Evolutionary conservation across 345 rosid species (phyloP).

Genomic region (Hibiscus mutabilis): DNA sequence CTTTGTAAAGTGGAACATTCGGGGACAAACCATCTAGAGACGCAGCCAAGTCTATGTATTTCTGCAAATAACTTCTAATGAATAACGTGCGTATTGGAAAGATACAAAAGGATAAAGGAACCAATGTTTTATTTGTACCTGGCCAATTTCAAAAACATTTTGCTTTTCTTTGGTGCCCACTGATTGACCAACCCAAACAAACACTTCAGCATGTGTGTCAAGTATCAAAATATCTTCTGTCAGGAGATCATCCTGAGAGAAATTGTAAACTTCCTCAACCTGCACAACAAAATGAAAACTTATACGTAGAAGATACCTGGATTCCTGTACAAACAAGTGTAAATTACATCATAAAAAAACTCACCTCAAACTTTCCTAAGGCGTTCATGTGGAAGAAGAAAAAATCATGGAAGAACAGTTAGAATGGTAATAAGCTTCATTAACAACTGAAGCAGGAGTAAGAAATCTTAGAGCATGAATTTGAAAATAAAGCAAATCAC

Average conservation of each 20-base stretch:
- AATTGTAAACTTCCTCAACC: constrained; percentile 95
- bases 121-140: constrained; percentile 42
- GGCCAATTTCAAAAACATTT: constrained; percentile 83
- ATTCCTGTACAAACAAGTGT: constrained; percentile 11
- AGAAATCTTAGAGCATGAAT: neutral
- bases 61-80: constrained; percentile 42
- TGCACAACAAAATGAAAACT: constrained; percentile 28
- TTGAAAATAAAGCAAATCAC: constrained; percentile 6
- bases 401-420: constrained; percentile 28
- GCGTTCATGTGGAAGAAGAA: constrained; percentile 22
- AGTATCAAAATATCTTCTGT: constrained; percentile 88
- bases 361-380: constrained; percentile 94
- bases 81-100: constrained; percentile 12
- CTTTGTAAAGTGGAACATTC: constrained; percentile 79
- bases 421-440: constrained; percentile 24
- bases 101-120: neutral
- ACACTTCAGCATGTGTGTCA: constrained; percentile 93
- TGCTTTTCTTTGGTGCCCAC: constrained; percentile 84
- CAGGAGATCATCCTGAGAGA: constrained; percentile 89
- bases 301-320: constrained; percentile 16
- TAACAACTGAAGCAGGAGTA: constrained; percentile 11
- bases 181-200: constrained; percentile 94
- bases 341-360: constrained; percentile 21
- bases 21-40: constrained; percentile 78
- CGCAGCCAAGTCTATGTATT: constrained; percentile 69